Evolutionary conservation across 208 protist species (phyloP).

Genomic region (Crithidia mellificae): DNA sequence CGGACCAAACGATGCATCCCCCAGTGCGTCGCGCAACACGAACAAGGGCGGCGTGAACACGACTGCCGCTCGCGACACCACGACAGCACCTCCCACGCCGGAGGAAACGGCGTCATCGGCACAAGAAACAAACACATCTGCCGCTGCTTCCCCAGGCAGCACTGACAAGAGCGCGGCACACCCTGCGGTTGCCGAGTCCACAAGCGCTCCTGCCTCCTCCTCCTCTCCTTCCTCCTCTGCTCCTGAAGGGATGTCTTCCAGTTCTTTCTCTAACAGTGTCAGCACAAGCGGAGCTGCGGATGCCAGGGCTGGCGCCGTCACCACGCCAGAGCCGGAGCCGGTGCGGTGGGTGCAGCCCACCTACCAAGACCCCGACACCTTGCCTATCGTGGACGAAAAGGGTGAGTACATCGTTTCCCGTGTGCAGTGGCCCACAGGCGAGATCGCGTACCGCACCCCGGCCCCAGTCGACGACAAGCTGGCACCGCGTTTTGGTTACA

Average conservation of each 20-base stretch:
- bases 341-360: constrained; percentile 69
- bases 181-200: no score
- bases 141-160: no score
- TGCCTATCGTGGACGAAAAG: constrained; percentile 72
- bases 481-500: constrained; percentile 83
- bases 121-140: no score
- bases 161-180: no score
- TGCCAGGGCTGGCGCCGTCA: constrained; percentile 1
- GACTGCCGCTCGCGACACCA: no score
- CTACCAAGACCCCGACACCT: constrained; percentile 41
- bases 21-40: neutral
- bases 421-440: constrained; percentile 84
- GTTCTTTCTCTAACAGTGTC: neutral
- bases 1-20: neutral
- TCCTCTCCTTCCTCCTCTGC: neutral
- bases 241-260: neutral
- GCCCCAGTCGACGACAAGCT: constrained; percentile 69
- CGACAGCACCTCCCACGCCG: no score
- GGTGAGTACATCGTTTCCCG: constrained; percentile 86
- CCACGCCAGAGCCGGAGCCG: constrained; percentile 47
- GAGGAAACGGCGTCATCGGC: no score
- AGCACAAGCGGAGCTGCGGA: neutral
- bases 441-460: constrained; percentile 80
- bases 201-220: neutral
- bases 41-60: neutral